phyloP scores from a whole-genome alignment of 2,329 filamentous ascomycete species.

The Pyrenophora teres region DNA sequence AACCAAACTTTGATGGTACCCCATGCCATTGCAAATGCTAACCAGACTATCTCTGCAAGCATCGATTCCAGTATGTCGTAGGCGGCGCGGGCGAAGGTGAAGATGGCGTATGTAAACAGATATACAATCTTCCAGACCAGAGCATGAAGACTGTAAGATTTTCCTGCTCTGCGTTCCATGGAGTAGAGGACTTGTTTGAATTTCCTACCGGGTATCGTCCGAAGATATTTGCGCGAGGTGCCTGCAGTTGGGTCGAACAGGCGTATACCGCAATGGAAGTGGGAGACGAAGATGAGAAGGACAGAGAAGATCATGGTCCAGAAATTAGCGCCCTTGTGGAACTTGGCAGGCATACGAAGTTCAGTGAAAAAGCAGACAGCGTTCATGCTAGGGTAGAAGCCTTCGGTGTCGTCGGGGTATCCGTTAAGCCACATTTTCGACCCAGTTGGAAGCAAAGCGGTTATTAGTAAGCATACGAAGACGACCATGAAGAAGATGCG shows the following conservation, averaged over 20 bases:
- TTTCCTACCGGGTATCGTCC: conserved; percentile 18
- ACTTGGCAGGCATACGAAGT: conserved; percentile 13
- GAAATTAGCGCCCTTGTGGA: conserved; percentile 18
- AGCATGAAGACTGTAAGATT: conserved; percentile 3
- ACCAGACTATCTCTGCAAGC: conserved; percentile 32
- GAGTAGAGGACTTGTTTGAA: conserved; percentile 16
- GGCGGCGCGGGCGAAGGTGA: conserved; percentile 13
- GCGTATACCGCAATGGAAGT: conserved; percentile 25
- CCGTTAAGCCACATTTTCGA: conserved; percentile 30
- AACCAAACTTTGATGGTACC: conserved; percentile 32
- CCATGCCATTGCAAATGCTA: conserved; percentile 33
- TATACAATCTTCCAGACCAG: conserved; percentile 14
- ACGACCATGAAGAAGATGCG: conserved; percentile 28
- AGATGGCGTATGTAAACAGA: conserved; percentile 15
- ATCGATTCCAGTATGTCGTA: conserved; percentile 29
- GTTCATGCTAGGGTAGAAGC: conserved; percentile 27
- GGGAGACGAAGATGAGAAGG: conserved; percentile 25
- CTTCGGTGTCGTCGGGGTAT: conserved; percentile 13
- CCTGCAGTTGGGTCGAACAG: conserved; percentile 24
- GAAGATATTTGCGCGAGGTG: conserved; percentile 20
- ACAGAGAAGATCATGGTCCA: conserved; percentile 34
- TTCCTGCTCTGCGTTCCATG: conserved; percentile 12
- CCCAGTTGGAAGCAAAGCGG: conserved; percentile 29
- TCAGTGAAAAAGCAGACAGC: conserved; percentile 29
- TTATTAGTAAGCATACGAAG: conserved; percentile 22